A percentile compares a stretch with the other conserved stretches of the same genome.
phyloP scores from a whole-genome alignment of 805 yeast genomes.

The Teunomyces kruisii region DNA sequence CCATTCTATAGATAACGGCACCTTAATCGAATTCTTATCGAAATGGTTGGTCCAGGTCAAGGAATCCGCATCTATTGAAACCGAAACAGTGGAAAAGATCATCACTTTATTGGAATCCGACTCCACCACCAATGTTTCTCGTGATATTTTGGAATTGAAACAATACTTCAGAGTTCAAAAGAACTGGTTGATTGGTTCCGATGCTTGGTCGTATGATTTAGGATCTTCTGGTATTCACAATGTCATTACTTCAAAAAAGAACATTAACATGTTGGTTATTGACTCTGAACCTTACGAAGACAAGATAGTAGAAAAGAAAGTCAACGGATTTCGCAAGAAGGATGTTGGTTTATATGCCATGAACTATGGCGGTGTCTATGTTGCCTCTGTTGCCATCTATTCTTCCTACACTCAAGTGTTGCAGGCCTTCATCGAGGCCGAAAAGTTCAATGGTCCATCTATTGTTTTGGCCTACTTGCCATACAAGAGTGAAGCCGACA shows the following conservation, averaged over 20 bases:
- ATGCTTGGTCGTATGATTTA: constrained; percentile 91
- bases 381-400: constrained; percentile 92
- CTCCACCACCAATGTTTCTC: constrained; percentile 37
- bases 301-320: constrained; percentile 26
- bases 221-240: constrained; percentile 92
- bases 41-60: constrained; percentile 65
- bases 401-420: constrained; percentile 91
- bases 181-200: constrained; percentile 90
- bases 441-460: constrained; percentile 85
- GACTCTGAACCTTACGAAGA: constrained; percentile 73
- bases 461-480: constrained; percentile 90
- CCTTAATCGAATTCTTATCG: constrained; percentile 57
- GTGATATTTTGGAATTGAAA: constrained; percentile 45
- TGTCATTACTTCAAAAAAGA: constrained; percentile 69
- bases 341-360: constrained; percentile 93
- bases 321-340: constrained; percentile 66
- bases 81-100: constrained; percentile 27
- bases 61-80: constrained; percentile 28
- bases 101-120: constrained; percentile 41
- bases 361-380: constrained; percentile 87
- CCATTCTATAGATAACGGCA: constrained; percentile 43
- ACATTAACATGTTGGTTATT: constrained; percentile 80
- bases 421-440: constrained; percentile 89
- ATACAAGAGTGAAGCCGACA: constrained; percentile 58
- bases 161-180: constrained; percentile 49